Percentiles rank a stretch among this genome's conserved stretches.
phyloP scores from a whole-genome alignment of 352 stramenopile genomes.

The Pythium volutum region DNA sequence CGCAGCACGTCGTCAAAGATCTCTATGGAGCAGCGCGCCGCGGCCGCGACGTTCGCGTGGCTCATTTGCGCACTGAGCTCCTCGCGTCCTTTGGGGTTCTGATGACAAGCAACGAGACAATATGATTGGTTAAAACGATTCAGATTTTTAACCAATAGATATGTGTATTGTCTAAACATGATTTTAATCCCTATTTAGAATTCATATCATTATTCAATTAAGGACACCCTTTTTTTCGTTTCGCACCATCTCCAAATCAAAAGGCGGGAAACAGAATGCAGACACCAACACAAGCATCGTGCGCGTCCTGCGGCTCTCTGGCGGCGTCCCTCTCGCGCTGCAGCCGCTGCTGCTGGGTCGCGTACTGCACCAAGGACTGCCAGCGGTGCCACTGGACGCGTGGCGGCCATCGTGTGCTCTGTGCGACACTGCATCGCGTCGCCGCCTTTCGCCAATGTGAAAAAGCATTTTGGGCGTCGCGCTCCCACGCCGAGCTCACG shows the following conservation, averaged over 20 bases:
- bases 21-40: too few species aligned
- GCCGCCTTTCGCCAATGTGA: constrained; percentile 22
- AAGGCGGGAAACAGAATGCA: constrained; percentile 3
- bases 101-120: too few species aligned
- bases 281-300: not conserved
- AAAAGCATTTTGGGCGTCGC: constrained; percentile 12
- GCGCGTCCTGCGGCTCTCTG: constrained; percentile 21
- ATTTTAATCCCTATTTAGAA: not conserved
- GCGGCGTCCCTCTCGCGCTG: constrained; percentile 35
- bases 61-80: too few species aligned
- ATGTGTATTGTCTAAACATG: not conserved
- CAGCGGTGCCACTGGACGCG: constrained; percentile 48
- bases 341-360: constrained; percentile 45
- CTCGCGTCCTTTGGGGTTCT: too few species aligned
- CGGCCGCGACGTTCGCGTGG: too few species aligned
- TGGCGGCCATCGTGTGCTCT: constrained; percentile 34
- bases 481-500: constrained; percentile 15
- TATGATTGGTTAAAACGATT: too few species aligned
- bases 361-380: constrained; percentile 63
- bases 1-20: too few species aligned
- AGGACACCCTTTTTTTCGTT: not conserved
- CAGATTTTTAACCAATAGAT: too few species aligned
- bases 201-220: not conserved
- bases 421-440: constrained; percentile 22
- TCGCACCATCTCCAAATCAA: not conserved